Base-by-base conservation (phyloP, 202 grass and related monocot species). In the Elaeis oleifera region DNA sequence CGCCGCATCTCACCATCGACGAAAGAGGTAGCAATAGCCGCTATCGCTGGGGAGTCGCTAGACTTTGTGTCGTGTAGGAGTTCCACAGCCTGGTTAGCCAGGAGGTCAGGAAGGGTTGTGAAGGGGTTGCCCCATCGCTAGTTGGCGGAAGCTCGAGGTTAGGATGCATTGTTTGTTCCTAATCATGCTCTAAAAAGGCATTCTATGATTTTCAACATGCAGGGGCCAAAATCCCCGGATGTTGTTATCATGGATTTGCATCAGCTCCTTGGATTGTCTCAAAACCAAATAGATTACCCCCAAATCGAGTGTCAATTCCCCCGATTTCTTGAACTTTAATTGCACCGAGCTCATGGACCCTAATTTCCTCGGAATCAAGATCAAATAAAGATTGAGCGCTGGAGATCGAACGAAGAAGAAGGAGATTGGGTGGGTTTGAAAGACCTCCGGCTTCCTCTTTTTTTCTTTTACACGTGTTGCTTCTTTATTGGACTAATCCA, bases 51-150 rank as follows among this genome's bases (percentile, higher is more conserved):
- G 48, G 20, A 22, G 21, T 23, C 55, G 16, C 20, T 23, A 21
- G 18, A 5, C 7, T 28, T 50, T 0, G 39, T 16, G 65, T 76
- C 27, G 13, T 82, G 79, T 2, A 90, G 85, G 54, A 95, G 83
- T 75, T 95, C 86, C 25, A 87, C 85, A 24, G 90, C 90, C 73
- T 89, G 77, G 23, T 76, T 84, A n/a, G 71, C 78, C 1, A 80
- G 83, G 56, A 90, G 90, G 0, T 83, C 90, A 49, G 90, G 85
- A 22, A 95, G 90, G 54, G 86, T 80, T 5, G 90, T 90, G 77
- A 95, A 95, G 3, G 83, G 75, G 24, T 80, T 67, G 1, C 48
- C 15, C 23, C 3, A 56, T 4, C 20, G 57, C 1, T 32, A 32
- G 0, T 16, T 2, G 61, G 63, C 7, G 48, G 79, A 17, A 59